phyloP scores from a whole-genome alignment of 139 green algal species.

The Tetraselmis striata region DNA sequence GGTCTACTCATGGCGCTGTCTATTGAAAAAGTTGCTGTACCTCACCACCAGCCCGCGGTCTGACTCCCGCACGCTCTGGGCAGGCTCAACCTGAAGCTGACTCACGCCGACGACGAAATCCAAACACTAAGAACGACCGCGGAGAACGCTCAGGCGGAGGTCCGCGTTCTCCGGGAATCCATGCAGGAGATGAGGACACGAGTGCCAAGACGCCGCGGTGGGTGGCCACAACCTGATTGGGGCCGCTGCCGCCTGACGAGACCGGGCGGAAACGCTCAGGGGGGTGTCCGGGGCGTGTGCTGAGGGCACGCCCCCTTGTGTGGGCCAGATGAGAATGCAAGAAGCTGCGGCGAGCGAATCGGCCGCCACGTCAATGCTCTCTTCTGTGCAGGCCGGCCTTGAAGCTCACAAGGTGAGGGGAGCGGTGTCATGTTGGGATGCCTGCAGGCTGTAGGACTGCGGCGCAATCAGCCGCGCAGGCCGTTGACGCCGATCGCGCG shows the following conservation, averaged over 20 bases:
- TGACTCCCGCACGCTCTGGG: too few relatives aligned
- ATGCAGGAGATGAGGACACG: conserved; percentile 13
- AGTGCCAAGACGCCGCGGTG: conserved; percentile 18
- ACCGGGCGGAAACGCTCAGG: too few relatives aligned
- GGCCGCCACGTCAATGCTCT: background rate
- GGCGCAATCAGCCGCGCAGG: background rate
- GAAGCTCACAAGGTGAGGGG: background rate
- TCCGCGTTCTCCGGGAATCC: conserved; percentile 13
- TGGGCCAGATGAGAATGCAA: background rate
- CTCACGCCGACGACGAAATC: background rate
- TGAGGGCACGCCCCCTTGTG: too few relatives aligned
- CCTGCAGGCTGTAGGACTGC: background rate
- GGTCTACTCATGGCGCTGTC: too few relatives aligned
- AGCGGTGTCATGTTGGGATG: background rate
- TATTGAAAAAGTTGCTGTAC: too few relatives aligned
- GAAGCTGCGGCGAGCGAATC: background rate
- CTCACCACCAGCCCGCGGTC: too few relatives aligned
- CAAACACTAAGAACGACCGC: background rate
- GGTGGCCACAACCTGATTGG: background rate
- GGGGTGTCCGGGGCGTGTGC: too few relatives aligned
- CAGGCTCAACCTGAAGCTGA: background rate
- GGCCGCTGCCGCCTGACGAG: too few relatives aligned
- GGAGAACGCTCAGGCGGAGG: conserved; percentile 8
- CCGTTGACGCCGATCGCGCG: too few relatives aligned
- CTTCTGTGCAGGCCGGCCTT: background rate